Percentiles rank a stretch among this genome's conserved stretches.
These are phyloP conservation scores for Drosera capensis DNA, from an alignment of 148 eudicot species.

Conservation along the genomic window DNA sequence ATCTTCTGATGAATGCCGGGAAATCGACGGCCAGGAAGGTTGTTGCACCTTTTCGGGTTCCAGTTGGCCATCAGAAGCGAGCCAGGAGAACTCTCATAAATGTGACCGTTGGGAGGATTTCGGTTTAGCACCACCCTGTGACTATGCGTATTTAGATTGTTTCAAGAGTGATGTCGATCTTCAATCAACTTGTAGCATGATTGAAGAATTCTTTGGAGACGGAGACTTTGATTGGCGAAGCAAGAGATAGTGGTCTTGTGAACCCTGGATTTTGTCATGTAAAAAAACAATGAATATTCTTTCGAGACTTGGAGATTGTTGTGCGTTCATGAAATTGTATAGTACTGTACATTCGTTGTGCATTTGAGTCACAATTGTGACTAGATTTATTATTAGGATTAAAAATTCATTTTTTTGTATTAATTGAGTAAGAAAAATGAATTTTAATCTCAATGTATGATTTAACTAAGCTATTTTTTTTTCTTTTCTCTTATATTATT, in stretches of 20 bases:
- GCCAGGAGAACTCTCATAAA: constrained; percentile 8
- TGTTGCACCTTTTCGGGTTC: constrained; percentile 31
- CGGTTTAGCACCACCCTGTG: constrained; percentile 20
- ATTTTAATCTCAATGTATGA: too few relatives aligned
- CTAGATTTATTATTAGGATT: too few relatives aligned
- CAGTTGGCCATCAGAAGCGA: constrained; percentile 14
- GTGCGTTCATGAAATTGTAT: too few relatives aligned
- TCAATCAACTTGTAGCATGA: constrained; percentile 54
- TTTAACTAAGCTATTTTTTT: too few relatives aligned
- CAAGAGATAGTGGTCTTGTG: constrained; percentile 31
- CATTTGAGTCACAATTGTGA: too few relatives aligned
- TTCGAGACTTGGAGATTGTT: too few relatives aligned
- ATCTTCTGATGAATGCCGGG: constrained; percentile 10
- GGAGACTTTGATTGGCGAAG: constrained; percentile 22
- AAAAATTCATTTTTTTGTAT: too few relatives aligned
- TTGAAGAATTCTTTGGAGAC: constrained; percentile 61
- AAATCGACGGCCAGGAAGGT: constrained; percentile 26
- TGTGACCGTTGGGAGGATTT: constrained; percentile 22
- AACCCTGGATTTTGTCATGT: too few relatives aligned
- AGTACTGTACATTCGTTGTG: too few relatives aligned
- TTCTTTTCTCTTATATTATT: too few relatives aligned
- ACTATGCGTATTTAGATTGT: constrained; percentile 25
- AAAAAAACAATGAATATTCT: too few relatives aligned
- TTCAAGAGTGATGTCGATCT: constrained; percentile 29
- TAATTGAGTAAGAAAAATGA: too few relatives aligned